Percentiles rank a stretch among this genome's conserved stretches.
Conservation (phyloP, 2,329 filamentous ascomycete genomes). For the Aureobasidium vineae region DNA sequence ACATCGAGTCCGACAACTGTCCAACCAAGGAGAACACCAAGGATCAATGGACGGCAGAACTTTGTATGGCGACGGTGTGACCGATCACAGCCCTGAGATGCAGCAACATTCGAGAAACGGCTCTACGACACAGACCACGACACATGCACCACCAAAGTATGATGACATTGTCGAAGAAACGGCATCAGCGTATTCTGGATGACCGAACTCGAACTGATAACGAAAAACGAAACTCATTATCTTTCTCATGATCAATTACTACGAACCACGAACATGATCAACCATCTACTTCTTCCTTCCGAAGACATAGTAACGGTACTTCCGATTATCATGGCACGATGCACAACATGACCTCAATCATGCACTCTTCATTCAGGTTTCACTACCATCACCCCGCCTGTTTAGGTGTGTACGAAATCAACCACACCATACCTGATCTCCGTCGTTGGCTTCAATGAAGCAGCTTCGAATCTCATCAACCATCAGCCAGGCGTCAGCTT, state of each 20-base stretch:
- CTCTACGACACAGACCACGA: neutral
- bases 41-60: slow-evolving; percentile 16
- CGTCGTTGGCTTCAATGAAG: neutral
- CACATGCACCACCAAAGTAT: slow-evolving; percentile 2
- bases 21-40: slow-evolving; percentile 8
- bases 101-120: neutral
- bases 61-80: neutral
- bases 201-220: neutral
- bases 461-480: no score
- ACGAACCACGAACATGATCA: neutral
- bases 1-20: slow-evolving; percentile 25
- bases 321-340: neutral
- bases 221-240: neutral
- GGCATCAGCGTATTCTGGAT: slow-evolving; percentile 7
- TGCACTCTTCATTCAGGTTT: no score
- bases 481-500: neutral
- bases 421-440: neutral
- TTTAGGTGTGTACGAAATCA: neutral
- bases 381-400: neutral
- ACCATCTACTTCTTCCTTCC: neutral
- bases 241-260: neutral
- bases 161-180: slow-evolving; percentile 15
- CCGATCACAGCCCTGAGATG: slow-evolving; percentile 5
- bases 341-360: neutral
- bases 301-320: neutral